Evolutionary conservation across 805 yeast genomes (phyloP).

Genomic region (Schizosaccharomyces lindneri): DNA sequence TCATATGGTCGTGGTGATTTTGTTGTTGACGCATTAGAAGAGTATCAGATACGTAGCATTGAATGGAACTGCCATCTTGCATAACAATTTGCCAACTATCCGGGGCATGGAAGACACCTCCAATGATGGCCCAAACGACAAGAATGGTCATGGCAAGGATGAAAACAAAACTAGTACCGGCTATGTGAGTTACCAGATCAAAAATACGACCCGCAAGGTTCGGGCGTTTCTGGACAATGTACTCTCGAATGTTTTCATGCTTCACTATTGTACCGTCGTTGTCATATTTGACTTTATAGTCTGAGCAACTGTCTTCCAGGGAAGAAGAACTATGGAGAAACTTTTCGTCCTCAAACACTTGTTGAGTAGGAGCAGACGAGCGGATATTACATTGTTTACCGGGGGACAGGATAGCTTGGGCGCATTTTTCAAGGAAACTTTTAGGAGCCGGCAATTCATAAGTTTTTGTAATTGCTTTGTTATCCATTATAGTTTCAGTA

Average conservation of each 20-base stretch:
- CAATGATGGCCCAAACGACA: conserved; percentile 5
- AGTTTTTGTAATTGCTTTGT: too few species aligned
- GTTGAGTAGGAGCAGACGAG: neutral
- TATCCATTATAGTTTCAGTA: too few species aligned
- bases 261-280: neutral
- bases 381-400: neutral
- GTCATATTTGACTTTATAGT: neutral
- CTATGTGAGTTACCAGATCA: conserved; percentile 1
- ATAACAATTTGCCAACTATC: conserved; percentile 5
- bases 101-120: conserved; percentile 1
- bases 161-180: conserved; percentile 4
- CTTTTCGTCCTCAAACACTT: neutral
- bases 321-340: neutral
- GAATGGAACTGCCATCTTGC: conserved; percentile 5
- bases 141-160: conserved; percentile 3
- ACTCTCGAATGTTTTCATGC: neutral
- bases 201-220: conserved; percentile 4
- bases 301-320: neutral
- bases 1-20: neutral
- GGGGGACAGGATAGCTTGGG: neutral
- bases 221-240: neutral
- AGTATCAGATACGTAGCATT: conserved; percentile 3
- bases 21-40: conserved; percentile 6
- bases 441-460: too few species aligned
- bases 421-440: too few species aligned